A percentile compares a stretch with the other conserved stretches of the same genome.
phyloP scores from a whole-genome alignment of 2,329 filamentous ascomycete genomes.

The Magnaporthiopsis rhizophila region DNA sequence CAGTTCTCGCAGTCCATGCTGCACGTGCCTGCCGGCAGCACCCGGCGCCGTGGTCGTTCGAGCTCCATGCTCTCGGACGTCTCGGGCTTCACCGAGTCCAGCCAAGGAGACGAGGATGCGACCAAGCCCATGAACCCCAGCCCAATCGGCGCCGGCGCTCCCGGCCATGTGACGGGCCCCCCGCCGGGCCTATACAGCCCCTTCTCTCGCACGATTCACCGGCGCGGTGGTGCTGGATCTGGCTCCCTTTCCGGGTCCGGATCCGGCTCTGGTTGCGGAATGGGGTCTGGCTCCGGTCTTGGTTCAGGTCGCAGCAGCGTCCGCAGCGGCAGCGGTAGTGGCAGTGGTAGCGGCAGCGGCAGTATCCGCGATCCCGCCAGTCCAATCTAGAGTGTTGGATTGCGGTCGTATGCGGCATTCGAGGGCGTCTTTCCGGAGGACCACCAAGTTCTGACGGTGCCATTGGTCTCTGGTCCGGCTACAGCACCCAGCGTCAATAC shows the following conservation, averaged over 20 bases:
- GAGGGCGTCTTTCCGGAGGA: not conserved
- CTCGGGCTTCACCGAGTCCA: constrained; percentile 59
- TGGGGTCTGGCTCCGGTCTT: constrained; percentile 18
- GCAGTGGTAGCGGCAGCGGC: constrained; percentile 34
- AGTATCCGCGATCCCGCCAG: constrained; percentile 46
- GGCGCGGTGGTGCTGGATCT: constrained; percentile 11
- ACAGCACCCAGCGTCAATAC: not conserved
- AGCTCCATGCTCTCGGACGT: constrained; percentile 61
- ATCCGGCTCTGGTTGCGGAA: constrained; percentile 15
- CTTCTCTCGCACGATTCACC: constrained; percentile 8
- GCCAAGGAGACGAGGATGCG: constrained; percentile 39
- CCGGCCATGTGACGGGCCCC: constrained; percentile 9
- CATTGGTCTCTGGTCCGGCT: not conserved
- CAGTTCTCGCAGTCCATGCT: constrained; percentile 18
- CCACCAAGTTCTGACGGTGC: not conserved
- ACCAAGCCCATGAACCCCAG: constrained; percentile 6
- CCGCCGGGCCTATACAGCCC: constrained; percentile 6
- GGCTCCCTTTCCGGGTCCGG: constrained; percentile 21
- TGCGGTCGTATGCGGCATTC: not conserved
- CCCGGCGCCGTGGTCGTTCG: constrained; percentile 43
- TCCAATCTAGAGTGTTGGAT: constrained; percentile 22
- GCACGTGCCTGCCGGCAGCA: not conserved
- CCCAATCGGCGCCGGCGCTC: constrained; percentile 16
- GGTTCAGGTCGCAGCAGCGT: constrained; percentile 27
- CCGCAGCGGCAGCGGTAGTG: constrained; percentile 35